Evolutionary conservation across 495 filamentous ascomycete genomes (phyloP).

Genomic region (Talaromyces thailandensis): DNA sequence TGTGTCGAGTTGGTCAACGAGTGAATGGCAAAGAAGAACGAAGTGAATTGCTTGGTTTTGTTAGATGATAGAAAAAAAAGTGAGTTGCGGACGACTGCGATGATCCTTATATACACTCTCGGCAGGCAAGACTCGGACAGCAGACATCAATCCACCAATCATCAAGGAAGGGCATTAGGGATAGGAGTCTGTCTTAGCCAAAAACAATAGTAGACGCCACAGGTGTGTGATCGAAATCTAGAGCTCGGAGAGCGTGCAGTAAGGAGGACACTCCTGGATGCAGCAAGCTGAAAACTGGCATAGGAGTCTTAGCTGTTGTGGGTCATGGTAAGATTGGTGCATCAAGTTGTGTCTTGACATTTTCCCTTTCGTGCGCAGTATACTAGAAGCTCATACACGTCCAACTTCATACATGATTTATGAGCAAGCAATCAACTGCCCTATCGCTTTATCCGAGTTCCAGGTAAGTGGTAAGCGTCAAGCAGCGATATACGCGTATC

Average conservation of each 20-base stretch:
- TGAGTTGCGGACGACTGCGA: neutral
- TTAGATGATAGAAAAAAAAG: neutral
- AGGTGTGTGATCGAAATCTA: neutral
- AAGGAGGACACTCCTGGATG: neutral
- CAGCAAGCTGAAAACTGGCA: neutral
- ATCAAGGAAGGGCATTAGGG: neutral
- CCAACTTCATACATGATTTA: neutral
- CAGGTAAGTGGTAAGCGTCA: neutral
- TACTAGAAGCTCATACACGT: neutral
- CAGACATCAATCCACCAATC: neutral
- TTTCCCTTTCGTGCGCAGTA: neutral
- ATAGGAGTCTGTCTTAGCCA: neutral
- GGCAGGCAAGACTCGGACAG: neutral
- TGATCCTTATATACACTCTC: neutral
- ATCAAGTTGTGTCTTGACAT: neutral
- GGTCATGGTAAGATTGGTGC: neutral
- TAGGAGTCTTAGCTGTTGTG: neutral
- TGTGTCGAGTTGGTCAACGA: slow-evolving; percentile 8
- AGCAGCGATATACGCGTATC: neutral
- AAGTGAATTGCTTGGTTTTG: neutral
- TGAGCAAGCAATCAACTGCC: neutral
- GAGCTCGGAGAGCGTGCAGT: neutral
- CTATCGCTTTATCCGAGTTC: neutral
- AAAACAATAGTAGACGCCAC: neutral
- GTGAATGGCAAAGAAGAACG: neutral